Base-by-base conservation (phyloP, 192 early-diverging fungal genomes). In the Entrophospora sp. region DNA sequence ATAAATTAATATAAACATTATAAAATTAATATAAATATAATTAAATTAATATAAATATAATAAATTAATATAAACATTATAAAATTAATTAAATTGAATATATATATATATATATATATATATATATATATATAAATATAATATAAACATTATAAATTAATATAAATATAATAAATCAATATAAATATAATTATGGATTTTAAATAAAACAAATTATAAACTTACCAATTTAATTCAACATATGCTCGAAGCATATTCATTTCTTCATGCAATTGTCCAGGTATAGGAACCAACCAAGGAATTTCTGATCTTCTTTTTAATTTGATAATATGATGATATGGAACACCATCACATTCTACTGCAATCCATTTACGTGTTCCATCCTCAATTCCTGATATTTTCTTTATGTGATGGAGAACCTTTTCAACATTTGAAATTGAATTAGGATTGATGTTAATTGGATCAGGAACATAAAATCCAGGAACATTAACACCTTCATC, bases 211-310 rank as follows among this genome's bases (percentile, higher is more conserved):
- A n/a, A n/a, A n/a, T n/a, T n/a, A n/a, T n/a, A n/a, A n/a, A n/a
- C n/a, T n/a, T n/a, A n/a, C n/a, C n/a, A n/a, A n/a, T n/a, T n/a
- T 49, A 49, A 49, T 22, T 49, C 48, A n/a, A 49, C 20, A 49
- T 49, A 49, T 49, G 20, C 48, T 7, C 20, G 48, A 49, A 49
- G 48, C 20, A 49, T 49, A 49, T 49, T 49, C 48, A 49, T 49
- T 49, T 42, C 42, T 44, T 61, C 59, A 31, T 61, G 27, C 13
- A 61, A 61, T 61, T 61, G 40, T 44, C 59, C 59, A 44, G 40
- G 59, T 2, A 61, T 44, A 31, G 44, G 32, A 18, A 57, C 18
- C 5, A 57, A 18, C 55, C 34, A 57, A 14, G 40, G 27, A 27
- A 16, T n/a, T n/a, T n/a, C n/a, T n/a, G n/a, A 61, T 43, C 31